Evolutionary conservation across 768 basidiomycete species (phyloP).

Genomic region (Serendipita indica): DNA sequence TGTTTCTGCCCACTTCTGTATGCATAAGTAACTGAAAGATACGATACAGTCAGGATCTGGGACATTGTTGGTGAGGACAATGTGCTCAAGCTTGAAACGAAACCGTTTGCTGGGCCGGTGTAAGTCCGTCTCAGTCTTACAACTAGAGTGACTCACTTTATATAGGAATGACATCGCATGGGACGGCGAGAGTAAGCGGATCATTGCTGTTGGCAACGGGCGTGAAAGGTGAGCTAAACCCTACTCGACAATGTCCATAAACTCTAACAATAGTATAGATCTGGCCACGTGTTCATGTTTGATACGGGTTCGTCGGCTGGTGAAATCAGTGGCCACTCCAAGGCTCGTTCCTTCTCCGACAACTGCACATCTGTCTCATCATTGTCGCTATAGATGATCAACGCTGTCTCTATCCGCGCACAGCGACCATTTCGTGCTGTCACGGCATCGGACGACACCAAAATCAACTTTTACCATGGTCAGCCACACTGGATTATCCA

Average conservation of each 20-base stretch:
- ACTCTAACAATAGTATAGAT: constrained; percentile 29
- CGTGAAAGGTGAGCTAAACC: constrained; percentile 50
- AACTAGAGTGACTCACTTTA: background rate
- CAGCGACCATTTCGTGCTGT: constrained; percentile 85
- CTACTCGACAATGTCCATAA: background rate
- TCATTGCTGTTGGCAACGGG: constrained; percentile 87
- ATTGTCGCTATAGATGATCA: constrained; percentile 43
- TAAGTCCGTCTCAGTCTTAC: constrained; percentile 23
- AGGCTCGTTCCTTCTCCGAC: constrained; percentile 32
- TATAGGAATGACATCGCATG: constrained; percentile 82
- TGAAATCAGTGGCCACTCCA: constrained; percentile 79
- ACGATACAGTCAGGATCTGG: constrained; percentile 69
- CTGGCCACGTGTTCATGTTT: constrained; percentile 70
- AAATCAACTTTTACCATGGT: constrained; percentile 75
- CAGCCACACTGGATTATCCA: constrained; percentile 9
- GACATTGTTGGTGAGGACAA: constrained; percentile 81
- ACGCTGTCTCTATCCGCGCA: constrained; percentile 73
- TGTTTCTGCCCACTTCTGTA: constrained; percentile 14
- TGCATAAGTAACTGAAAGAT: constrained; percentile 1
- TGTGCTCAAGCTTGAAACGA: constrained; percentile 66
- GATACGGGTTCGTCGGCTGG: constrained; percentile 76
- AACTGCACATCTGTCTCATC: background rate
- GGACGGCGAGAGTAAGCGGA: constrained; percentile 94
- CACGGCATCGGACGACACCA: constrained; percentile 72
- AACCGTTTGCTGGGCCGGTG: constrained; percentile 58